Evolutionary conservation across 768 basidiomycete species (phyloP).

Genomic region (Lentinula aciculospora): DNA sequence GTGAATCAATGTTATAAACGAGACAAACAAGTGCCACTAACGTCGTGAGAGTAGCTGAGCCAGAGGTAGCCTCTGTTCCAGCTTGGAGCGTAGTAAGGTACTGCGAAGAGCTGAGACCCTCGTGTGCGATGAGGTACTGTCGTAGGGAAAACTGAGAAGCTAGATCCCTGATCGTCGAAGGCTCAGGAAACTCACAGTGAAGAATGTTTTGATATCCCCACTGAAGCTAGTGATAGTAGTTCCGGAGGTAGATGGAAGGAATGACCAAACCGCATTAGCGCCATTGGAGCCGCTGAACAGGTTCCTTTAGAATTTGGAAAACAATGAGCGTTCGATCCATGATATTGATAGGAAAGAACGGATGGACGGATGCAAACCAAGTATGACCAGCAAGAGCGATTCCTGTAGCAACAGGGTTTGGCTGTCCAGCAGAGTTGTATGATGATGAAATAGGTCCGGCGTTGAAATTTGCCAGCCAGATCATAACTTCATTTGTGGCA

Average conservation of each 20-base stretch:
- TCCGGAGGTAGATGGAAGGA: slow-evolving; percentile 3
- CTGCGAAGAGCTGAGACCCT: slow-evolving; percentile 43
- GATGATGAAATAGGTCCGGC: slow-evolving; percentile 50
- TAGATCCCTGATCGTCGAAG: too few species aligned
- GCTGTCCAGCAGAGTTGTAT: slow-evolving; percentile 40
- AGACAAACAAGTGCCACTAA: slow-evolving; percentile 23
- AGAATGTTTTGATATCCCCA: slow-evolving; percentile 6
- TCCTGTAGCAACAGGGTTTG: slow-evolving; percentile 38
- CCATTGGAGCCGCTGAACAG: slow-evolving; percentile 4
- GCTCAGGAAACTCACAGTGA: neutral
- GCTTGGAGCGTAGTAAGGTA: slow-evolving; percentile 56
- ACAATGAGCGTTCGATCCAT: neutral
- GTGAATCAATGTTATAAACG: neutral
- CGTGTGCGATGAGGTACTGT: slow-evolving; percentile 46
- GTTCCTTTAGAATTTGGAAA: slow-evolving; percentile 1
- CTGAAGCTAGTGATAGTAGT: slow-evolving; percentile 1
- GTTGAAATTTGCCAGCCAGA: slow-evolving; percentile 58
- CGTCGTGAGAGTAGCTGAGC: slow-evolving; percentile 50
- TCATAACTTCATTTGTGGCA: slow-evolving; percentile 50
- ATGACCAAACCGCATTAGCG: neutral
- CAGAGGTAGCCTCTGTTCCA: slow-evolving; percentile 58
- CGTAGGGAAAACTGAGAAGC: neutral
- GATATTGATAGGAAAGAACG: neutral
- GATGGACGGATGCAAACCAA: slow-evolving; percentile 28
- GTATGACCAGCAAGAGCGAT: slow-evolving; percentile 42